Evolutionary conservation across 2,329 filamentous ascomycete species (phyloP).

Genomic region (Diaporthe sp.): DNA sequence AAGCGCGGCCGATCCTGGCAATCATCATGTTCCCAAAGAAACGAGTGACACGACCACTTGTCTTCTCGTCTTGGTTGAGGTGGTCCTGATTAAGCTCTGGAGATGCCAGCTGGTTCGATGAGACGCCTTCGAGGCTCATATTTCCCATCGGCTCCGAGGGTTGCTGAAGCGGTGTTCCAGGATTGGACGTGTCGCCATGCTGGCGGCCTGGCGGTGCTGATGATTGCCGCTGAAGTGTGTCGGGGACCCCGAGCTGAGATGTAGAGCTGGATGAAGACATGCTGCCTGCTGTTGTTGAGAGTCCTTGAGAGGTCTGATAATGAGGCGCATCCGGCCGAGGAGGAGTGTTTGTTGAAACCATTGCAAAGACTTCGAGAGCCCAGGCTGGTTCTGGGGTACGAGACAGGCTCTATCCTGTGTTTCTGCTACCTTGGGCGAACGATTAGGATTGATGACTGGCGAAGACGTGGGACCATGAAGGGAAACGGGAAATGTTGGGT

Average conservation of each 20-base stretch:
- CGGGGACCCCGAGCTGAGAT: constrained; percentile 17
- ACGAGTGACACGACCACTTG: constrained; percentile 39
- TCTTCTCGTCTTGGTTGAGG: constrained; percentile 40
- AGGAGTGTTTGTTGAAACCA: neutral
- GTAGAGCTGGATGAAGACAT: constrained; percentile 27
- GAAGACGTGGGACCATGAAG: neutral
- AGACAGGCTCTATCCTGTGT: too few species aligned
- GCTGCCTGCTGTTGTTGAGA: neutral
- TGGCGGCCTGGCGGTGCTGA: constrained; percentile 16
- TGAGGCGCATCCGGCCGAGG: constrained; percentile 23
- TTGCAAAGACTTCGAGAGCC: neutral
- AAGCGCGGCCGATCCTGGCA: constrained; percentile 41
- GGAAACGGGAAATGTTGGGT: neutral
- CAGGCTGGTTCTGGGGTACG: neutral
- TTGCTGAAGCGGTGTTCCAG: constrained; percentile 28
- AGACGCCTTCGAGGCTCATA: constrained; percentile 33
- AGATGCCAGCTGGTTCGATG: constrained; percentile 33
- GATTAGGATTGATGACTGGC: too few species aligned
- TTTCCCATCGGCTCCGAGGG: constrained; percentile 36
- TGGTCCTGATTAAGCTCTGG: constrained; percentile 38
- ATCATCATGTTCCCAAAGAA: constrained; percentile 44
- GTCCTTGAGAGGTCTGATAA: neutral
- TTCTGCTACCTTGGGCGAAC: neutral
- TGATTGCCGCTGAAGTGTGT: constrained; percentile 24
- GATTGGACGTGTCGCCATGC: neutral